Base-by-base conservation (phyloP, 192 early-diverging fungal species). In the Gonapodya sp. region DNA sequence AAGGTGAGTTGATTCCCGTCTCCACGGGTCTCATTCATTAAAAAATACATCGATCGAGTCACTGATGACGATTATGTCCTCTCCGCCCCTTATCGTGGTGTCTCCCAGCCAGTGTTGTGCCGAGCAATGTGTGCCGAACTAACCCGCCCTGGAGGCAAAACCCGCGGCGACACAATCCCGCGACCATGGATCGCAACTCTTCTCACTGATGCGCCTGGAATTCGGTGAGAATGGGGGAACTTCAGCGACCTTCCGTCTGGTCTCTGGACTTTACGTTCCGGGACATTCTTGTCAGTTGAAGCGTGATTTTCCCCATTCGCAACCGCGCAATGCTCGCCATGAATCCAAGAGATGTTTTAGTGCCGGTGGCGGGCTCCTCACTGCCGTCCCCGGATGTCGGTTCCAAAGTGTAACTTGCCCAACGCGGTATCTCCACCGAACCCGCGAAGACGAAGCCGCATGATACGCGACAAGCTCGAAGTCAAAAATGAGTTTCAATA, bases 131-230 rank as follows among this genome's bases (percentile, higher is more conserved):
- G 46, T 8, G 46, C 8, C 46, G 46, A 64, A 64, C 46, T 16
- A 64, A 64, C 46, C 46, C 46, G 46, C 46, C 8, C 46, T 64
- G 46, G 8, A 8, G 46, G 24, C 46, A 24, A 64, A 64, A 24
- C 46, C 46, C 46, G 46, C 24, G 8, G 46, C 46, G 46, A 64
- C 46, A 8, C 46, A 64, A 64, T n/a, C 46, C 46, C 46, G 46
- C 46, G 46, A 64, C 46, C 46, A 64, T 64, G 46, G 46, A 64
- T 64, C 46, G 46, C 46, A 24, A 64, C 46, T 64, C 46, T 24
- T 64, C 46, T 64, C 46, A 64, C 46, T 64, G 46, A 64, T 64
- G 46, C 46, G 46, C 46, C 46, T 64, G 46, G 46, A 64, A 64
- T 64, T 64, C 46, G 46, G 46, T 64, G 46, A 64, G 46, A 64